Base-by-base conservation (phyloP, 805 yeast species). In the Groenewaldozyma tartarivorans region DNA sequence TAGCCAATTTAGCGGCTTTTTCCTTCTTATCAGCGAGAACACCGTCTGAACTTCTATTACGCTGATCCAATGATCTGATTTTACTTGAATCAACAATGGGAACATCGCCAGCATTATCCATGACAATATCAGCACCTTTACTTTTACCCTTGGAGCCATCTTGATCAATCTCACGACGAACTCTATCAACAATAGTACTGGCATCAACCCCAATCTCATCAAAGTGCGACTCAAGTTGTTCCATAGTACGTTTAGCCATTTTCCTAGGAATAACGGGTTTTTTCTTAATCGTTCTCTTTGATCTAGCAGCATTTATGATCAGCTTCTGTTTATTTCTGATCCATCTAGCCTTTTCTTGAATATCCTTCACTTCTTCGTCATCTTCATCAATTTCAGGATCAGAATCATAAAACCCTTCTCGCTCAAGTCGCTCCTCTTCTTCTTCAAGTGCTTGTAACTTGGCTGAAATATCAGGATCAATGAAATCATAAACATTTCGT, bases 371-470 rank as follows among this genome's bases (percentile, higher is more conserved):
- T 40, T 80, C 85, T 43, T 73, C 79, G 32, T 68, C 67, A 40
- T 78, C 81, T 51, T 79, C 87, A 44, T 78, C 83, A 43, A 68
- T 71, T 39, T 60, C 62, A 44, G 72, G 77, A 56, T 88, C 96
- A 26, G 94, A 80, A 53, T 86, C 94, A 63, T 92, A 92, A 69
- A 92, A 92, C 22, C 99, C 99, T 67, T 88, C 95, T 37, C 73
- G 66, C 65, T 90, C 95, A 54, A 92, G 75, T 61, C 79, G 75
- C 64, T 90, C 97, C 68, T 92, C 99, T 67, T 92, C 99, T 48
- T 83, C 96, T 67, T 92, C 99, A 49, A 92, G 71, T 15, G 95
- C 95, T 65, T 86, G 86, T 59, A 92, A 74, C 67, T 92, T 92
- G 50, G 85, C 81, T 37, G 87, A 82, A 58, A 92, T 92, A 53